phyloP scores from a whole-genome alignment of 352 stramenopile species.

The Phytophthora fragariae region DNA sequence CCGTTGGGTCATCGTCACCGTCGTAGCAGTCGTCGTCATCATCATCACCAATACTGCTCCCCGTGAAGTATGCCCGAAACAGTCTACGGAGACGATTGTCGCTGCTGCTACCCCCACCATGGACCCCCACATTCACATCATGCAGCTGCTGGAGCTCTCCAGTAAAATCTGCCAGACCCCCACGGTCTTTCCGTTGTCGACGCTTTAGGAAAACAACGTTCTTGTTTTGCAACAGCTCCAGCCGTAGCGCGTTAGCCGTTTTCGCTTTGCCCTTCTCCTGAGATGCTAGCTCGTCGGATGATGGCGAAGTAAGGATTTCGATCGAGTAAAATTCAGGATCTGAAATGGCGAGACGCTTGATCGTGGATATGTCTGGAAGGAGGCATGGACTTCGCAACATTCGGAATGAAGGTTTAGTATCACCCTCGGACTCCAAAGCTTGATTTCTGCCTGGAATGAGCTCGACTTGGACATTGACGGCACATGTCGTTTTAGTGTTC shows the following conservation, averaged over 20 bases:
- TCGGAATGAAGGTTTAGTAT: constrained; percentile 30
- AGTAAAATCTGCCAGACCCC: constrained; percentile 27
- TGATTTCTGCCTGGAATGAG: constrained; percentile 27
- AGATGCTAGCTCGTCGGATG: constrained; percentile 5
- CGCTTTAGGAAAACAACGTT: constrained; percentile 75
- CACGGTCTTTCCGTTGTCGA: constrained; percentile 35
- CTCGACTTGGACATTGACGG: constrained; percentile 57
- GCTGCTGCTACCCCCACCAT: not conserved
- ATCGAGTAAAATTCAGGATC: constrained; percentile 72
- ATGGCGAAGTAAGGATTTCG: constrained; percentile 54
- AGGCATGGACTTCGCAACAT: constrained; percentile 70
- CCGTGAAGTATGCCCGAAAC: constrained; percentile 48
- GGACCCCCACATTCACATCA: not conserved
- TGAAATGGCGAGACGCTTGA: constrained; percentile 64
- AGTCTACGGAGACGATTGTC: constrained; percentile 41
- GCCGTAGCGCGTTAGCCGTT: constrained; percentile 65
- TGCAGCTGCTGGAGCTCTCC: constrained; percentile 29
- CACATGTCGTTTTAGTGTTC: constrained; percentile 54
- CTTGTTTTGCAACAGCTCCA: constrained; percentile 62
- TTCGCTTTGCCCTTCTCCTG: constrained; percentile 12
- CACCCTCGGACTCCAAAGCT: not conserved
- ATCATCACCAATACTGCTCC: constrained; percentile 10
- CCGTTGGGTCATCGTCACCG: constrained; percentile 19
- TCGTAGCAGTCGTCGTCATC: constrained; percentile 26
- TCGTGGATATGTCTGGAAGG: constrained; percentile 66